A percentile compares a stretch with the other conserved stretches of the same genome.
phyloP scores from a whole-genome alignment of 2,329 filamentous ascomycete species.

The Huntiella omanensis region DNA sequence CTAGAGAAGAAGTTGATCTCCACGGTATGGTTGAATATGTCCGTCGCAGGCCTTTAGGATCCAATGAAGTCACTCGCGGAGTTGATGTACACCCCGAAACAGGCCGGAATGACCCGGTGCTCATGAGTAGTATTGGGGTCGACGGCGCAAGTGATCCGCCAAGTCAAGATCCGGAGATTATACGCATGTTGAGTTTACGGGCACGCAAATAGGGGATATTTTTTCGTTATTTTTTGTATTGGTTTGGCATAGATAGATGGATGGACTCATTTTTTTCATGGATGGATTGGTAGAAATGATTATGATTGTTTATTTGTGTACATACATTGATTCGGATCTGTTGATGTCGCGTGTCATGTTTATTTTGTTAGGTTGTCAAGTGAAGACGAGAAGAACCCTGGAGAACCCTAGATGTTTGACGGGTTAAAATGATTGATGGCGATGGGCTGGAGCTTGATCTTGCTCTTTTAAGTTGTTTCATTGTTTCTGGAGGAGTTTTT shows the following conservation, averaged over 20 bases:
- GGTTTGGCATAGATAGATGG: conserved; percentile 13
- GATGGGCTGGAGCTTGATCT: too few species aligned
- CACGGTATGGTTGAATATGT: conserved; percentile 18
- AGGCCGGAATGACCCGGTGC: conserved; percentile 21
- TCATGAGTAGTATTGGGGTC: conserved; percentile 16
- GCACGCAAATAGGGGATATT: conserved; percentile 1
- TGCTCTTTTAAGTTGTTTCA: too few species aligned
- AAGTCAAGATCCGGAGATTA: conserved; percentile 21
- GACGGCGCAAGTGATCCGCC: conserved; percentile 18
- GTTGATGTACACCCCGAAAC: conserved; percentile 25
- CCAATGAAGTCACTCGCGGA: conserved; percentile 15
- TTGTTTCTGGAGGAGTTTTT: too few species aligned
- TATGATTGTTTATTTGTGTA: too few species aligned
- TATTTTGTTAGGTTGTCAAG: too few species aligned
- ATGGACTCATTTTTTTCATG: too few species aligned
- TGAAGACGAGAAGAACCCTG: too few species aligned
- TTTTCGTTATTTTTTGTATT: background rate
- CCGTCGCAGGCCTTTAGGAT: conserved; percentile 13
- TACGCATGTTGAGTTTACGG: conserved; percentile 14
- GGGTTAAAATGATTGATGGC: too few species aligned
- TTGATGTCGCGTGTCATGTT: too few species aligned
- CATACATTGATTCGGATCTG: too few species aligned
- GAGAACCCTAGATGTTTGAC: too few species aligned
- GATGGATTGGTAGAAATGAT: too few species aligned
- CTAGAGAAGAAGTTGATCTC: conserved; percentile 15